Conservation (phyloP, 139 green algal genomes). For the Chlamydomonas sphaeroides region DNA sequence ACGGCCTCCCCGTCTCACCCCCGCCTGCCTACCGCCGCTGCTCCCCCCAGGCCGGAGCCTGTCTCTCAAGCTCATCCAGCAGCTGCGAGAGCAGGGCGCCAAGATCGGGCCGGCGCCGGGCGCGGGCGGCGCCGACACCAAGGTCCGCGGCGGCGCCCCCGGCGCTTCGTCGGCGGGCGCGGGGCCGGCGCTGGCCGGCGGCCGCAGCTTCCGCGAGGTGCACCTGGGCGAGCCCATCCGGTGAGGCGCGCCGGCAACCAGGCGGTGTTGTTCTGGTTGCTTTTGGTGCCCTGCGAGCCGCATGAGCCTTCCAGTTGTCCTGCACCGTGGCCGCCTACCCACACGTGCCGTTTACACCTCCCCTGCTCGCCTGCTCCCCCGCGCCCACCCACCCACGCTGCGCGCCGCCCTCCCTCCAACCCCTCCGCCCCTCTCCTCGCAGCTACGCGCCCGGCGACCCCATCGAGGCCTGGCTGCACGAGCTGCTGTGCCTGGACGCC, state of each 20-base stretch:
- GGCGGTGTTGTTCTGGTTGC: too few species aligned
- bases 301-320: too few species aligned
- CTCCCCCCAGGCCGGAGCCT: conserved; percentile 79
- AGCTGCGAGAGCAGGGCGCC: conserved; percentile 85
- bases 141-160: conserved; percentile 28
- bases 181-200: conserved; percentile 21
- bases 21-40: not conserved
- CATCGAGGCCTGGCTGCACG: conserved; percentile 94
- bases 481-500: conserved; percentile 95
- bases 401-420: not conserved
- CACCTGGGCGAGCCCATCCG: conserved; percentile 91
- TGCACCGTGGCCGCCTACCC: too few species aligned
- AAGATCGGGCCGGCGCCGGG: conserved; percentile 51
- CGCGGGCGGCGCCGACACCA: conserved; percentile 12
- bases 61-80: conserved; percentile 95
- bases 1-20: too few species aligned
- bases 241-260: conserved; percentile 45
- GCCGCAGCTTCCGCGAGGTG: conserved; percentile 92
- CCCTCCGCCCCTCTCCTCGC: not conserved
- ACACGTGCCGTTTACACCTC: not conserved
- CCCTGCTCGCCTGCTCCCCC: not conserved
- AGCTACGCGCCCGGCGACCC: conserved; percentile 90
- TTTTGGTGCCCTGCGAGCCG: too few species aligned
- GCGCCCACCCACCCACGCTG: too few species aligned
- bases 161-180: too few species aligned